phyloP scores from a whole-genome alignment of 2,329 filamentous ascomycete species.

The Spiromastix sp. region DNA sequence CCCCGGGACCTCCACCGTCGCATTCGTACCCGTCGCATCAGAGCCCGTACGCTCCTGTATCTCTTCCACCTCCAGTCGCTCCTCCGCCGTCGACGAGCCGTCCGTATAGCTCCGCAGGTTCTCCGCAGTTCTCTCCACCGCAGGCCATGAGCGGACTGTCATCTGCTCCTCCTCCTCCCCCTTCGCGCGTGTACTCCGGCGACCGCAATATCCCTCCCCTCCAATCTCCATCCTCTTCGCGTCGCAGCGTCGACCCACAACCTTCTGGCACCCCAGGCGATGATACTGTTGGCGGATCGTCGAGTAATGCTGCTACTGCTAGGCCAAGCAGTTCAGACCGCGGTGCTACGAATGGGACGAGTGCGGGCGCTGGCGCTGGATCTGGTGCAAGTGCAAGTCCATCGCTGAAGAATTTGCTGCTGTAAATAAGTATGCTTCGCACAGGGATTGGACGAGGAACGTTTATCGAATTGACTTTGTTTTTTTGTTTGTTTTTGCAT shows the following conservation, averaged over 20 bases:
- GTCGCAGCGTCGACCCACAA: slow-evolving; percentile 25
- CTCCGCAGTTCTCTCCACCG: slow-evolving; percentile 30
- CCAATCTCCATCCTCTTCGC: slow-evolving; percentile 26
- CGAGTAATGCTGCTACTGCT: slow-evolving; percentile 19
- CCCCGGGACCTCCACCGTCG: slow-evolving; percentile 23
- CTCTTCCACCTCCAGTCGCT: slow-evolving; percentile 21
- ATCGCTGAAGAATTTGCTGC: slow-evolving; percentile 63
- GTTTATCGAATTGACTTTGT: not conserved
- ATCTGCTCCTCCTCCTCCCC: slow-evolving; percentile 25
- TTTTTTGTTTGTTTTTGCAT: not conserved
- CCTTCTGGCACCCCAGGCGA: slow-evolving; percentile 21
- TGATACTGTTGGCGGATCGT: slow-evolving; percentile 8
- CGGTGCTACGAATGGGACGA: slow-evolving; percentile 6
- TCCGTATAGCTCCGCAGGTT: slow-evolving; percentile 27
- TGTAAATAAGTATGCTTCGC: no score
- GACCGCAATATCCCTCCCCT: slow-evolving; percentile 26
- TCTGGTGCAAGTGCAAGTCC: slow-evolving; percentile 66
- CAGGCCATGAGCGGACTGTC: slow-evolving; percentile 24
- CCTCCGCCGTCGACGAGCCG: slow-evolving; percentile 20
- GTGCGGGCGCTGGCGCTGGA: slow-evolving; percentile 13
- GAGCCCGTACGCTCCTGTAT: slow-evolving; percentile 27
- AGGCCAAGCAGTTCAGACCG: slow-evolving; percentile 19
- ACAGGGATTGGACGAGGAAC: not conserved
- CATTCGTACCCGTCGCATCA: slow-evolving; percentile 28
- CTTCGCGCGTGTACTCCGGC: slow-evolving; percentile 25